These are phyloP conservation scores for Trichoderma arundinaceum DNA, from an alignment of 2,329 filamentous ascomycete genomes.

Conservation along the genomic window DNA sequence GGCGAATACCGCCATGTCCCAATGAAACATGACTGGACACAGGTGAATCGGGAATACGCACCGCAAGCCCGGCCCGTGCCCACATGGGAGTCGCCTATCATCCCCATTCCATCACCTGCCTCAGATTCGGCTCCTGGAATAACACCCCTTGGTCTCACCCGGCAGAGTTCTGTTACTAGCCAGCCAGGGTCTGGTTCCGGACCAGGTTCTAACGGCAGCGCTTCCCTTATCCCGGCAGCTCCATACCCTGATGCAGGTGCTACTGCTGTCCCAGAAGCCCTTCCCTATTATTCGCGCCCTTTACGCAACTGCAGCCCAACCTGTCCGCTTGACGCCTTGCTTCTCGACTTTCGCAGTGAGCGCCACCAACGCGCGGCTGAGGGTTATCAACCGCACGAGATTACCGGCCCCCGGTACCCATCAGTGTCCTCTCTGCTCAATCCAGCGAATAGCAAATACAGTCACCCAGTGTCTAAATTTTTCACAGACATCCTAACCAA, in stretches of 20 bases:
- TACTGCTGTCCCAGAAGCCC: neutral
- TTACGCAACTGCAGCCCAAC: conserved; percentile 70
- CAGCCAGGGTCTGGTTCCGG: conserved; percentile 60
- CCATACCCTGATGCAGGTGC: neutral
- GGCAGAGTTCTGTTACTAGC: conserved; percentile 41
- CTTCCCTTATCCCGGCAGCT: neutral
- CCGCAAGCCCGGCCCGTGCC: conserved; percentile 3
- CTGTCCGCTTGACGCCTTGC: conserved; percentile 77
- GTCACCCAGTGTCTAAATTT: conserved; percentile 81
- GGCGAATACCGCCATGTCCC: conserved; percentile 52
- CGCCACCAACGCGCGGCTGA: conserved; percentile 69
- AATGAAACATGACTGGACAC: conserved; percentile 58
- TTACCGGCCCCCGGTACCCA: conserved; percentile 79
- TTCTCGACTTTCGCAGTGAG: conserved; percentile 78
- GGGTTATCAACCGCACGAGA: conserved; percentile 66
- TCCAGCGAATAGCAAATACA: conserved; percentile 64
- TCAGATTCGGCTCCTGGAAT: conserved; percentile 19
- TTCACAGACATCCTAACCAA: conserved; percentile 84
- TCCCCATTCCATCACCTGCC: conserved; percentile 8
- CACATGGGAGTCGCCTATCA: conserved; percentile 15
- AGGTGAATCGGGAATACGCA: conserved; percentile 37
- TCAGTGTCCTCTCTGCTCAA: conserved; percentile 80
- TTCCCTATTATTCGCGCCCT: conserved; percentile 41
- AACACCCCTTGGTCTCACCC: conserved; percentile 6
- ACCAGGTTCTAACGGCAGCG: conserved; percentile 53